Conservation (phyloP, 2,329 filamentous ascomycete genomes). For the Colletotrichum sp. region DNA sequence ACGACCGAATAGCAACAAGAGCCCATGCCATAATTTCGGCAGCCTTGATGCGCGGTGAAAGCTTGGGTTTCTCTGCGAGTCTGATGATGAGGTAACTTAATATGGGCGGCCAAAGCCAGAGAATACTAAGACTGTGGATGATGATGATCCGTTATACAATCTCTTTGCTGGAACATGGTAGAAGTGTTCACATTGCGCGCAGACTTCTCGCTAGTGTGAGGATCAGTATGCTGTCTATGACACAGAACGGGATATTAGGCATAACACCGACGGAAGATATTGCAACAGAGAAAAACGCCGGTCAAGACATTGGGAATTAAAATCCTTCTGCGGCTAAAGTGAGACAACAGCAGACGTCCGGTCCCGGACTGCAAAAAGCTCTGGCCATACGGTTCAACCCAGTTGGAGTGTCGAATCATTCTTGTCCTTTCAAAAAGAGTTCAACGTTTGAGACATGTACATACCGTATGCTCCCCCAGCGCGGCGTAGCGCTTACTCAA, state of each 20-base stretch:
- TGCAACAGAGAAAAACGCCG: background rate
- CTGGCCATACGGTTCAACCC: accelerated
- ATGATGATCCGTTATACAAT: background rate
- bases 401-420: accelerated
- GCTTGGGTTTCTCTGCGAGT: no score
- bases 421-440: background rate
- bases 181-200: background rate
- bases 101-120: no score
- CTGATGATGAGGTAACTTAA: no score
- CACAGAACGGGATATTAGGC: background rate
- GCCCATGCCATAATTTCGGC: accelerated
- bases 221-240: background rate
- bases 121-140: no score
- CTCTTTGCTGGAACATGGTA: background rate
- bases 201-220: accelerated
- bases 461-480: background rate
- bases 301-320: background rate
- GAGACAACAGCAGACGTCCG: background rate
- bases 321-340: background rate
- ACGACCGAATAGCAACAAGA: no score
- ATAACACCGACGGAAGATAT: background rate
- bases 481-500: background rate
- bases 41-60: no score
- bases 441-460: background rate
- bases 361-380: background rate